These are phyloP conservation scores for Beauveria varroae DNA, from an alignment of 2,329 filamentous ascomycete species.

Conservation along the genomic window DNA sequence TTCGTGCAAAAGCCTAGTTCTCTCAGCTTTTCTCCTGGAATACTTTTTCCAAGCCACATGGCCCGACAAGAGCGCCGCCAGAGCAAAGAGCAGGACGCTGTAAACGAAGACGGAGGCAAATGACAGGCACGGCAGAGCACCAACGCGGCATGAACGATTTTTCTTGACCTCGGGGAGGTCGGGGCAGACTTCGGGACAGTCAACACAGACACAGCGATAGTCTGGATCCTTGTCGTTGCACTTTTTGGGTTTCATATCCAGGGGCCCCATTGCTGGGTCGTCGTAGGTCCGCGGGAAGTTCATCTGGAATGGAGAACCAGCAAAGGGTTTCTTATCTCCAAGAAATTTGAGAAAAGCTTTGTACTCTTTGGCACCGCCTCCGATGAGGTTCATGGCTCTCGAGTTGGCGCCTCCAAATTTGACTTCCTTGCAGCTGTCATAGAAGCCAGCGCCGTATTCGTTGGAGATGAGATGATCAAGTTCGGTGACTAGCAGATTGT, in stretches of 20 bases:
- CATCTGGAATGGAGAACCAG: constrained; percentile 96
- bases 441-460: constrained; percentile 80
- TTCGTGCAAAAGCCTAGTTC: constrained; percentile 81
- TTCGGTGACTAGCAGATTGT: constrained; percentile 64
- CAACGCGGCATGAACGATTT: constrained; percentile 69
- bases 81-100: constrained; percentile 60
- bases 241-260: constrained; percentile 66
- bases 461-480: constrained; percentile 83
- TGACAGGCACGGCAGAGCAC: constrained; percentile 82
- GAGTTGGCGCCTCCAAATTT: constrained; percentile 94
- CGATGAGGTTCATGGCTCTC: constrained; percentile 92
- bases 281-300: constrained; percentile 67
- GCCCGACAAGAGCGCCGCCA: constrained; percentile 60
- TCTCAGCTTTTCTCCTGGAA: constrained; percentile 66
- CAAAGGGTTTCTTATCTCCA: constrained; percentile 73
- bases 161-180: constrained; percentile 69
- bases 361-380: constrained; percentile 88
- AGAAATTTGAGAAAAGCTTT: constrained; percentile 82
- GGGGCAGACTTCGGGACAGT: constrained; percentile 82
- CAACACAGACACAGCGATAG: constrained; percentile 88
- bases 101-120: constrained; percentile 89
- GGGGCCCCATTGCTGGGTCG: constrained; percentile 63
- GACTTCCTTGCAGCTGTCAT: constrained; percentile 96
- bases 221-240: constrained; percentile 84
- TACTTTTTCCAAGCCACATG: constrained; percentile 71